Evolutionary conservation across 148 eudicot genomes (phyloP).

Genomic region (Rhododendron vialii): DNA sequence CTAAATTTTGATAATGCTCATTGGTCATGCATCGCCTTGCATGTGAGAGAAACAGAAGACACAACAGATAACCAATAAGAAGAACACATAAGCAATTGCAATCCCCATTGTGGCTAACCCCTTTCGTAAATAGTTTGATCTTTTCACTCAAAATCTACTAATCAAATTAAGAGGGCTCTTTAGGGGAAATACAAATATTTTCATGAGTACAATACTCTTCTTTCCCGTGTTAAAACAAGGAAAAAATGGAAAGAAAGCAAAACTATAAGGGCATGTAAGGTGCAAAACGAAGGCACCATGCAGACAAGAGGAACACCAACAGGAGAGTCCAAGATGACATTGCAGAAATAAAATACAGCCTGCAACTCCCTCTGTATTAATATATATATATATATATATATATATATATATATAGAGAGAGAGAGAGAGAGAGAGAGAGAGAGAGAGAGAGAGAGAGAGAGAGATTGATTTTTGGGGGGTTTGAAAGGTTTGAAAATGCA

Average conservation of each 20-base stretch:
- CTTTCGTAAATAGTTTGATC: neutral
- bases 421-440: too few relatives aligned
- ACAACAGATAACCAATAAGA: neutral
- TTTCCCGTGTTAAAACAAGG: neutral
- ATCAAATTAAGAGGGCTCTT: neutral
- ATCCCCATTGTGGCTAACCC: neutral
- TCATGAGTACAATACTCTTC: neutral
- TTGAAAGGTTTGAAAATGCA: too few relatives aligned
- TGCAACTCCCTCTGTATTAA: neutral
- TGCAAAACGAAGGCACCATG: neutral
- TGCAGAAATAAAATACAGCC: neutral
- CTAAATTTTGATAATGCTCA: neutral
- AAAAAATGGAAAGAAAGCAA: neutral
- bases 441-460: too few relatives aligned
- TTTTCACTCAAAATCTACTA: neutral
- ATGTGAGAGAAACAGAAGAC: neutral
- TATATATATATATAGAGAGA: too few relatives aligned
- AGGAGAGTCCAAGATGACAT: neutral
- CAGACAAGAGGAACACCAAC: neutral
- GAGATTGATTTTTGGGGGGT: too few relatives aligned
- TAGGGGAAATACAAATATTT: neutral
- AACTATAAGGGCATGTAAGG: neutral
- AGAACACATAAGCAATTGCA: neutral
- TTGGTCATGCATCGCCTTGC: neutral
- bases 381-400: too few relatives aligned